These are phyloP conservation scores for Ramaria sp. DNA, from an alignment of 768 basidiomycete genomes.

Conservation along the genomic window DNA sequence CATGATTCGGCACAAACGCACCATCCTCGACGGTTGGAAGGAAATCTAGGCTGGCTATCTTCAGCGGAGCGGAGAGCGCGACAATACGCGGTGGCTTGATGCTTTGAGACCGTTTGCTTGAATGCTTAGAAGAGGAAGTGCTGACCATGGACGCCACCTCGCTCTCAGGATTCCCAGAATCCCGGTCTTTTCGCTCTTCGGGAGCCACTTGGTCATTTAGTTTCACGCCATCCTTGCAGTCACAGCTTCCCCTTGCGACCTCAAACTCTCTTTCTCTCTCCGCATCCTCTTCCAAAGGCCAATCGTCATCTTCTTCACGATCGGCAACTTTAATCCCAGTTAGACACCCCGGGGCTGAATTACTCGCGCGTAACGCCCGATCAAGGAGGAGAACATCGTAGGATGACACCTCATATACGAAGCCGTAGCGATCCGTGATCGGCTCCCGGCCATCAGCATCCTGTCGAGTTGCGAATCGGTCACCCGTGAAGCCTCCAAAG, in stretches of 20 bases:
- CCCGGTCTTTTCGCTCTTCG: conserved; percentile 14
- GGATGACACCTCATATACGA: conserved; percentile 77
- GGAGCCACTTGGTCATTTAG: conserved; percentile 3
- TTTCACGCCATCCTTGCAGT: conserved; percentile 25
- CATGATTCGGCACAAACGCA: conserved; percentile 50
- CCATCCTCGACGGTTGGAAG: conserved; percentile 50
- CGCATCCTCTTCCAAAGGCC: conserved; percentile 49
- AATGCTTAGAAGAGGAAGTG: not conserved
- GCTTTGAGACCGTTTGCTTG: not conserved
- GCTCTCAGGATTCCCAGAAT: conserved; percentile 16
- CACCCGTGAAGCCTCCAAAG: conserved; percentile 23
- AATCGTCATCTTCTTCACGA: conserved; percentile 65
- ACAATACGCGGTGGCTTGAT: not conserved
- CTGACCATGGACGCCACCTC: not conserved
- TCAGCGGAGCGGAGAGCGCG: conserved; percentile 10
- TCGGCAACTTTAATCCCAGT: conserved; percentile 86
- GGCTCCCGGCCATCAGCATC: conserved; percentile 44
- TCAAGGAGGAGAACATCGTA: conserved; percentile 73
- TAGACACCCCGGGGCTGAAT: conserved; percentile 71
- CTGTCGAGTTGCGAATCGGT: conserved; percentile 39
- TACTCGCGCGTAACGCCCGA: conserved; percentile 60
- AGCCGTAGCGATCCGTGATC: conserved; percentile 81
- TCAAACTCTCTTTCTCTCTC: conserved; percentile 31
- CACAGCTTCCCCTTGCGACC: conserved; percentile 31
- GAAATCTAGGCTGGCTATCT: not conserved